These are phyloP conservation scores for Fusarium tupiense DNA, from an alignment of 2,329 filamentous ascomycete genomes.

Conservation along the genomic window DNA sequence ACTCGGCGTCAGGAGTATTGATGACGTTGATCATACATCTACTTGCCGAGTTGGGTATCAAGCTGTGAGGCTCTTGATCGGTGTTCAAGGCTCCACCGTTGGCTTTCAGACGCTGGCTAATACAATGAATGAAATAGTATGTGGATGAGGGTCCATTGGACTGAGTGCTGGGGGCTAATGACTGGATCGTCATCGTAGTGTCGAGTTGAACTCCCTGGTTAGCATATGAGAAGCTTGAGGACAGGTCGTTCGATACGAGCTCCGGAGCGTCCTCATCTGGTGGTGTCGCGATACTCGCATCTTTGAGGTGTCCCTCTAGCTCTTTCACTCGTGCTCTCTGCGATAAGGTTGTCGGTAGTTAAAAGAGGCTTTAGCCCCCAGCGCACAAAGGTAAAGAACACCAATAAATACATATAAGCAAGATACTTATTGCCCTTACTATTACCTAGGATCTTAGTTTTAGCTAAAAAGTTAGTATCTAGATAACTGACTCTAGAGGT, in stretches of 20 bases:
- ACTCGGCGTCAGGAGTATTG: not conserved
- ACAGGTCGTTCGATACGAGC: fast-evolving
- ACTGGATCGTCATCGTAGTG: fast-evolving
- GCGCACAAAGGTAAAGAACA: no score
- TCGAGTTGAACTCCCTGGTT: not conserved
- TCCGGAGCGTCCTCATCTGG: fast-evolving
- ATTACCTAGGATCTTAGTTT: no score
- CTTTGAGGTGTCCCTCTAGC: not conserved
- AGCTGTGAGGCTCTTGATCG: not conserved
- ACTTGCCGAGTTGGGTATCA: not conserved
- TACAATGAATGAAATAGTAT: not conserved
- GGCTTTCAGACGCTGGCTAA: not conserved
- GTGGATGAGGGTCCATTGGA: not conserved
- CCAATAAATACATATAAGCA: no score
- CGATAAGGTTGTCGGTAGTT: no score
- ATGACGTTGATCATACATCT: not conserved
- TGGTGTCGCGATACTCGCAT: not conserved
- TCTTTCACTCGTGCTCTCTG: not conserved
- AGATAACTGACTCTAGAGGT: no score
- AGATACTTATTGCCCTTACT: no score
- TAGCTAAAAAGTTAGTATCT: no score
- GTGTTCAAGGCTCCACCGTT: fast-evolving
- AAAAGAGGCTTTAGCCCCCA: no score
- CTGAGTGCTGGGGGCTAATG: not conserved
- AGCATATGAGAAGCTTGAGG: fast-evolving